Conservation (phyloP, 2,329 filamentous ascomycete genomes). For the Aspergillus latus region DNA sequence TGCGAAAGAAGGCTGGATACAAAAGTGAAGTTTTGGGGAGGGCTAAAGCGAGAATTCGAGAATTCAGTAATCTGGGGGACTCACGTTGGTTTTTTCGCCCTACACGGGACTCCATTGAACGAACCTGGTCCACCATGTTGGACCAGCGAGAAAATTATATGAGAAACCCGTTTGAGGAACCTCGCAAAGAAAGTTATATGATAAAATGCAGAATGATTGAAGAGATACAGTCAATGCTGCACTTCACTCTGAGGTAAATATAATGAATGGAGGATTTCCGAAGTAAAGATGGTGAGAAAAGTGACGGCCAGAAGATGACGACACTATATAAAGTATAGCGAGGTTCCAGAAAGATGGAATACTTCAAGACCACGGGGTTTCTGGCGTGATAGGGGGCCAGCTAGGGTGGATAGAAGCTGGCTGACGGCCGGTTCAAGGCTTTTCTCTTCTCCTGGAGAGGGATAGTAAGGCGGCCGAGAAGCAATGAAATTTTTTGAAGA, state of each 20-base stretch:
- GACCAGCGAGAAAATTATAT: slow-evolving; percentile 15
- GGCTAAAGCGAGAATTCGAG: slow-evolving; percentile 2
- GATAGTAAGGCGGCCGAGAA: slow-evolving; percentile 29
- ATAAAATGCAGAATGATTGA: slow-evolving; percentile 12
- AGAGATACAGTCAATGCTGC: slow-evolving; percentile 11
- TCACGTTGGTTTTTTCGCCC: slow-evolving; percentile 52
- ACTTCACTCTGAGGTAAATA: slow-evolving; percentile 19
- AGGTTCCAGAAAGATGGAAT: slow-evolving; percentile 14
- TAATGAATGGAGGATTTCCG: slow-evolving; percentile 18
- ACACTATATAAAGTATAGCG: slow-evolving; percentile 17
- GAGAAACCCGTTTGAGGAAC: slow-evolving; percentile 13
- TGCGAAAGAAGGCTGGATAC: neutral
- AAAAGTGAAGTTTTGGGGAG: neutral
- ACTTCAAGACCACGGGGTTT: slow-evolving; percentile 15
- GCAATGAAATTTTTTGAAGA: slow-evolving; percentile 25
- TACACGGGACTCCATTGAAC: slow-evolving; percentile 49
- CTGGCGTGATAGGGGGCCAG: slow-evolving; percentile 12
- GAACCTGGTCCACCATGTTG: slow-evolving; percentile 42
- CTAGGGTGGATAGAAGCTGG: slow-evolving; percentile 17
- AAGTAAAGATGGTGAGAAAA: slow-evolving; percentile 12
- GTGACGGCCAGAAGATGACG: slow-evolving; percentile 15
- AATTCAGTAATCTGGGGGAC: slow-evolving; percentile 25
- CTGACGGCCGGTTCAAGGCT: slow-evolving; percentile 15
- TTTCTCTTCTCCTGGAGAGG: slow-evolving; percentile 16
- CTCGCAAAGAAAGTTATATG: slow-evolving; percentile 13